Base-by-base conservation (phyloP, 2,329 filamentous ascomycete species). In the Aspergillus sp. region DNA sequence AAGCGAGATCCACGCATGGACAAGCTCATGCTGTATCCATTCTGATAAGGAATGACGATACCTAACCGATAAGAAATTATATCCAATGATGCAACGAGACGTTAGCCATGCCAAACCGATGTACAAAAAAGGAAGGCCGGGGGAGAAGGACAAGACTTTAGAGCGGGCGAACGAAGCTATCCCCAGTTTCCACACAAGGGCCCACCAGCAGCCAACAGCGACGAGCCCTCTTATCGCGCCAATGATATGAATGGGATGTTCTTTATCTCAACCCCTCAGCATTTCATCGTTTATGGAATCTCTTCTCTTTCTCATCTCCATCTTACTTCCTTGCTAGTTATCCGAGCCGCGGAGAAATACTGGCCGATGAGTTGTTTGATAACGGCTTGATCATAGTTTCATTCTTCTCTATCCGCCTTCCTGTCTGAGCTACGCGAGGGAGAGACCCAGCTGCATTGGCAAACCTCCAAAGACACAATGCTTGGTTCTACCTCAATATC, bases 401-500 rank as follows among this genome's bases (percentile, higher is more conserved):
- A 51, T 41, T n/a, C 7, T 24, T 64, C 63, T 61, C 62, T 46
- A 54, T 57, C 56, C 33, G 52, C 53, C 65, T 66, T 59, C 62
- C 64, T 49, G 41, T 56, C 90, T 40, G 27, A 57, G 61, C 27
- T 82, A 87, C 60, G 71, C 79, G 58, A 55, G 79, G 80, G 47
- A 64, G 33, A 37, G 15, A 37, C 6, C 14, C 14, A 37, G 35
- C 12, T 37, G 14, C 6, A 14, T 37, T 14, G 35, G 70, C 31
- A 24, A n/a, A 3, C 23, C 66, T 81, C 37, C n/a, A 19, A 44
- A 23, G 15, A 31, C 15, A 35, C 46, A 37, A 3, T 49, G 8
- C 27, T 49, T 7, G 35, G 35, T 7, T 37, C 35, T 37, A n/a
- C 35, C 35, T 37, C 35, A 37, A 15, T 37, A 46, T 27, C 14